Percentiles rank a stretch among this genome's conserved stretches.
Evolutionary conservation across 148 eudicot species (phyloP).

Genomic region (Chenopodium formosanum): DNA sequence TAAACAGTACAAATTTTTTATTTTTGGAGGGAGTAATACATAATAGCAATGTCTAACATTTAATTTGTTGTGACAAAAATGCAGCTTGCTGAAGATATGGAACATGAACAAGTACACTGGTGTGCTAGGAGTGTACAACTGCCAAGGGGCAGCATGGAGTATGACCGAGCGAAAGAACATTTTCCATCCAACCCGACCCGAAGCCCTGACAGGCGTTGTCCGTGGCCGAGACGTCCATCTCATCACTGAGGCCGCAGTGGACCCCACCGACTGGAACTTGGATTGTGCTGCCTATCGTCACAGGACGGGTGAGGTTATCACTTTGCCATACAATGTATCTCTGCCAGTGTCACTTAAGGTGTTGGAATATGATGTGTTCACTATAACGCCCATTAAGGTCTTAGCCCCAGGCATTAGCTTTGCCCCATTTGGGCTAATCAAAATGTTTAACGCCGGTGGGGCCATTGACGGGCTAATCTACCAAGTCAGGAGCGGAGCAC

Average conservation of each 20-base stretch:
- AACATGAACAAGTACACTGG: conserved; percentile 97
- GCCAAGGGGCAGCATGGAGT: conserved; percentile 99
- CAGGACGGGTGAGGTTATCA: conserved; percentile 38
- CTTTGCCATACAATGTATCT: conserved; percentile 51
- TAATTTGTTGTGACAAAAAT: conserved; percentile 4
- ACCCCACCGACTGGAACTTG: conserved; percentile 53
- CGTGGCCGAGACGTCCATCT: conserved; percentile 67
- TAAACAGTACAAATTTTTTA: too few species aligned
- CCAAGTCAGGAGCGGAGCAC: conserved; percentile 43
- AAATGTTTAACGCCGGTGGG: conserved; percentile 91
- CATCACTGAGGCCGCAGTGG: conserved; percentile 57
- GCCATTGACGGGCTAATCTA: conserved; percentile 72
- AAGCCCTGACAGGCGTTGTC: conserved; percentile 53
- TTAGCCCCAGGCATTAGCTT: conserved; percentile 56
- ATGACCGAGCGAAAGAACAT: conserved; percentile 59
- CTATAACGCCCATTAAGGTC: conserved; percentile 60
- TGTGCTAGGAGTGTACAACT: conserved; percentile 88
- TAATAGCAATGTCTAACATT: background rate
- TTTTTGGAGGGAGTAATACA: too few species aligned
- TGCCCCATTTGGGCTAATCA: conserved; percentile 80
- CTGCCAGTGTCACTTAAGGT: conserved; percentile 71
- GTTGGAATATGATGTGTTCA: conserved; percentile 68
- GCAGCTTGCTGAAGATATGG: conserved; percentile 93
- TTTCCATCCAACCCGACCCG: conserved; percentile 55
- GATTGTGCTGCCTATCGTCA: conserved; percentile 61